phyloP scores from a whole-genome alignment of 805 yeast species.

The Yueomyces sinensis region DNA sequence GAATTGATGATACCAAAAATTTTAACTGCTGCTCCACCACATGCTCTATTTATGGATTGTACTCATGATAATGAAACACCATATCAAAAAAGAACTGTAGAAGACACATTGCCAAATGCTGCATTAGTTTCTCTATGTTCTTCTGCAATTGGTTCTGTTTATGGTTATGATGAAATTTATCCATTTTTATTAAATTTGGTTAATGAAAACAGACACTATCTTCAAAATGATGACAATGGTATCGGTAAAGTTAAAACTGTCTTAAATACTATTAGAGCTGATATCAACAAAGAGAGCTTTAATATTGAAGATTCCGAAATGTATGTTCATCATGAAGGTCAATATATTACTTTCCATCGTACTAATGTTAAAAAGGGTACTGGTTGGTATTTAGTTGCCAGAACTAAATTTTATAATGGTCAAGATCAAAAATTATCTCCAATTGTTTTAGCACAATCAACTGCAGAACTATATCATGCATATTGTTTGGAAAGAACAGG shows the following conservation, averaged over 20 bases:
- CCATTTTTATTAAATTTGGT: slow-evolving; percentile 76
- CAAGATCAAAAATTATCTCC: slow-evolving; percentile 45
- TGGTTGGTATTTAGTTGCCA: slow-evolving; percentile 81
- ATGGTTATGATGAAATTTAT: slow-evolving; percentile 88
- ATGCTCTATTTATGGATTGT: slow-evolving; percentile 94
- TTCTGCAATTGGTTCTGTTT: slow-evolving; percentile 86
- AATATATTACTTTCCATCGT: slow-evolving; percentile 82
- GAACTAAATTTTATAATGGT: slow-evolving; percentile 55
- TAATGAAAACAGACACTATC: slow-evolving; percentile 52
- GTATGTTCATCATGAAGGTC: slow-evolving; percentile 90
- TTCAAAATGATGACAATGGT: slow-evolving; percentile 32
- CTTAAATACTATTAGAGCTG: slow-evolving; percentile 43
- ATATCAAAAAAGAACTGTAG: slow-evolving; percentile 77
- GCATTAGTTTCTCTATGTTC: slow-evolving; percentile 89
- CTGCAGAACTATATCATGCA: slow-evolving; percentile 42
- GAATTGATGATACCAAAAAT: slow-evolving; percentile 58
- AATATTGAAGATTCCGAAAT: slow-evolving; percentile 61
- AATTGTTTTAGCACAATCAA: slow-evolving; percentile 44
- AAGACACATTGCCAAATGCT: slow-evolving; percentile 89
- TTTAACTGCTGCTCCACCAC: slow-evolving; percentile 63
- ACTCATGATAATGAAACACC: slow-evolving; percentile 94
- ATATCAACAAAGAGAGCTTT: slow-evolving; percentile 36
- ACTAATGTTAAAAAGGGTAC: slow-evolving; percentile 70
- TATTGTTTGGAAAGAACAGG: slow-evolving; percentile 44
- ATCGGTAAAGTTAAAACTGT: slow-evolving; percentile 60